These are phyloP conservation scores for Wickerhamomyces canadensis DNA, from an alignment of 805 yeast genomes.

Conservation along the genomic window DNA sequence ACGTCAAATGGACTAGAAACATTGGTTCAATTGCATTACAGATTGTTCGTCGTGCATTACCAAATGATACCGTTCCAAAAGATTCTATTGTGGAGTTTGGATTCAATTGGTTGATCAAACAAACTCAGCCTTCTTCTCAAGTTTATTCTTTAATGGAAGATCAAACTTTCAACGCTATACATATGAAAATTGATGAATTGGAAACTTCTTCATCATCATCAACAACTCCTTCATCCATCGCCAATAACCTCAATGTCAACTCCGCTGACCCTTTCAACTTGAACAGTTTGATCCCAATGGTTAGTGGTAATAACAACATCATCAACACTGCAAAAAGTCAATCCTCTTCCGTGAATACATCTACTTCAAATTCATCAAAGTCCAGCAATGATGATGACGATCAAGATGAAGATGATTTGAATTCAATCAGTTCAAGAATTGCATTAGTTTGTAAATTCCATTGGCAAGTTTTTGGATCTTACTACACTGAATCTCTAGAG, in stretches of 20 bases:
- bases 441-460: slow-evolving; percentile 58
- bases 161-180: slow-evolving; percentile 50
- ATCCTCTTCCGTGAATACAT: slow-evolving; percentile 2
- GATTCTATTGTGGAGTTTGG: slow-evolving; percentile 42
- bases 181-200: slow-evolving; percentile 28
- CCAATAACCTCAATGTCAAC: neutral
- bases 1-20: slow-evolving; percentile 86
- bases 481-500: slow-evolving; percentile 34
- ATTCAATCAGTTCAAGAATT: slow-evolving; percentile 56
- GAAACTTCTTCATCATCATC: too few species aligned
- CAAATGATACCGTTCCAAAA: slow-evolving; percentile 24
- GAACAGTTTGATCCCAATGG: slow-evolving; percentile 5
- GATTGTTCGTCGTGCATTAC: slow-evolving; percentile 37
- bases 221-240: neutral
- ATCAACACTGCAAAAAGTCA: slow-evolving; percentile 17
- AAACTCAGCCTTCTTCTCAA: slow-evolving; percentile 76
- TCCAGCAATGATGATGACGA: slow-evolving; percentile 36
- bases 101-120: slow-evolving; percentile 75
- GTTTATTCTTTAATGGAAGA: slow-evolving; percentile 74
- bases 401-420: slow-evolving; percentile 53
- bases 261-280: neutral
- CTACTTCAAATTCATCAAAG: too few species aligned
- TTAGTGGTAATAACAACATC: too few species aligned
- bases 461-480: slow-evolving; percentile 76
- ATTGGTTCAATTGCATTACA: slow-evolving; percentile 68